Base-by-base conservation (phyloP, 768 basidiomycete genomes). In the Mrakia frigida region DNA sequence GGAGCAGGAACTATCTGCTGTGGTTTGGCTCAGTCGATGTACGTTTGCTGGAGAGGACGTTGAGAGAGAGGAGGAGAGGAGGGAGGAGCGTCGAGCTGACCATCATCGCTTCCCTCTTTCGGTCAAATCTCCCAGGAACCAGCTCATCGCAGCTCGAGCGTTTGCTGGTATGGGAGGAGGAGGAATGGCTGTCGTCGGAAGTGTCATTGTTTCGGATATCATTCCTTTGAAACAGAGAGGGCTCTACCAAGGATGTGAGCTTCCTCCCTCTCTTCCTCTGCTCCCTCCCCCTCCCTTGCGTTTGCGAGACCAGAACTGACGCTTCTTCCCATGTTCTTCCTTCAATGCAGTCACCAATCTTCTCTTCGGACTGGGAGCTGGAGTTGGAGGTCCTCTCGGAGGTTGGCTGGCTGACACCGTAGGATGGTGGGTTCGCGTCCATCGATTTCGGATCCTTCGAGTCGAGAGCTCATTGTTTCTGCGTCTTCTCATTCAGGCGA, bases 241-340 rank as follows among this genome's bases (percentile, higher is more conserved):
- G 2, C 84, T 96, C 13, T 96, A 94, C 81, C 96, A 98, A 83
- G 94, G 94, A 88, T 94, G 92, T 93, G 85, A 79, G 88, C 82
- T 2, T 74, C 53, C 74, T 67, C 46, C 18, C 60, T 23, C 28
- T 16, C 70, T 56, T 21, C 25, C 31, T 3, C 61, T 10, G 28
- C 56, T 60, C 10, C 70, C 25, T 5, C 18, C 11, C 6, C 31
- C 21, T 14, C 28, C 31, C 4, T 74, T 3, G 10, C n/a, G n/a
- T n/a, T n/a, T n/a, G 9, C 61, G 18, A 65, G 23, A 65, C 6
- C 13, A 16, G 0, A 33, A 2, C 13, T 59, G n/a, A 31, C 7
- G 7, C 60, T 6, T 21, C 35, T 28, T 11, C n/a, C n/a, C n/a
- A n/a, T n/a, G n/a, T 14, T 61, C 46, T 46, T 16, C 50, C 13